Evolutionary conservation across 805 yeast genomes (phyloP), one percentile per base, ranked within the genome.

Genomic region (Yarrowia sp.): DNA sequence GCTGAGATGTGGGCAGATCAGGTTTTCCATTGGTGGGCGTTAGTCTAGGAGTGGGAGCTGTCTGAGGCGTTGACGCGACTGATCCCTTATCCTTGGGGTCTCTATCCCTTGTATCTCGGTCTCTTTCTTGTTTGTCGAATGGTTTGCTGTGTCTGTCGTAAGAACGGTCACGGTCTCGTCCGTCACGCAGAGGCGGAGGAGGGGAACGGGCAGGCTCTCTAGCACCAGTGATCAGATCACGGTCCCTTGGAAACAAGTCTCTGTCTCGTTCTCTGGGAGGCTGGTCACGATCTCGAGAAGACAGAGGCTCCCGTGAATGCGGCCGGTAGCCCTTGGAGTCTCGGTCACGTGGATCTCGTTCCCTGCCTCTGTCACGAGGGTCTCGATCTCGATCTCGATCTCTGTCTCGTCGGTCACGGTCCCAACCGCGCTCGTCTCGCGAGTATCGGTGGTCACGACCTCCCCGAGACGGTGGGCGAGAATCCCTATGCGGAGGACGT

Each of bases 341-440:
- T 44, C 49, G 5, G 16, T 46, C 51, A 10, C 51, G 14, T 16
- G 49, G 3, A 26, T 46, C 36, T 14, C 24, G 17, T 11, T 48
- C 52, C 30, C 30, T 26, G 30, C 30, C 30, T 26, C 48, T 43
- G 30, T 43, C 48, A 7, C 52, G 51, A 14, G 12, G 12, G 8
- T 44, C 49, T 26, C 49, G 19, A n/a, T 26, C 49, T 46, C 35
- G 7, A 21, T 44, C 38, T 11, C 38, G 40, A 24, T 48, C 52
- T 28, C 52, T 14, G 19, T 46, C 52, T 28, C 54, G 24, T 8
- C 35, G 80, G 62, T 76, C 75, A 62, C 77, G 79, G 36, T 69
- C 70, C 52, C 52, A 48, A 5, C 36, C 36, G 2, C 54, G 54
- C n/a, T 48, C 54, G 19, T 35, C 40, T 35, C 40, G 14, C 36